phyloP scores from a whole-genome alignment of 495 filamentous ascomycete genomes.

The Daldinia concentrica region DNA sequence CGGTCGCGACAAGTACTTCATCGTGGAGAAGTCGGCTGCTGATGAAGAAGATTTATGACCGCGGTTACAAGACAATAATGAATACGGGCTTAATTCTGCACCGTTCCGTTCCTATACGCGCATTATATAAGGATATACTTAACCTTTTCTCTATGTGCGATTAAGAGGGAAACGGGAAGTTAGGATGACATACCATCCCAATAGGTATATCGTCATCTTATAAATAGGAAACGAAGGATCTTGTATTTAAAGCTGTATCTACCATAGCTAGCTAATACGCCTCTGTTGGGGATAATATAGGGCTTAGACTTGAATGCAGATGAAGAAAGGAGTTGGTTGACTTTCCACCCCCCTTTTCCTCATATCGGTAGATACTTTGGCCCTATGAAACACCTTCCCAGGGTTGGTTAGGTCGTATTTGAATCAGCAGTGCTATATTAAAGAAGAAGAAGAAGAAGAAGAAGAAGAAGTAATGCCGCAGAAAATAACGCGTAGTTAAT shows the following conservation, averaged over 20 bases:
- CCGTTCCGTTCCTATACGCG: not conserved
- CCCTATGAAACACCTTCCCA: no score
- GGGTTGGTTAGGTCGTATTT: not conserved
- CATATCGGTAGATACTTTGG: no score
- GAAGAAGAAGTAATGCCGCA: not conserved
- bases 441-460: no score
- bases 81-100: not conserved
- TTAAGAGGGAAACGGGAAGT: not conserved
- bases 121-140: not conserved
- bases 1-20: conserved; percentile 67
- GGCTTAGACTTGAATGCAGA: no score
- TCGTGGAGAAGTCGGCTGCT: conserved; percentile 67
- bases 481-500: not conserved
- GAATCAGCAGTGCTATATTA: not conserved
- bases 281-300: no score
- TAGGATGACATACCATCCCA: conserved; percentile 8
- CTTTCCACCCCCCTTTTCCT: no score
- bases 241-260: no score
- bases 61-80: not conserved
- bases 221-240: not conserved
- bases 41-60: conserved; percentile 68
- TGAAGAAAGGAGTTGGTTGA: no score
- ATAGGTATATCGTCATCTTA: not conserved
- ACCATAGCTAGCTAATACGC: no score
- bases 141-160: not conserved